These are phyloP conservation scores for Euphorbia celastroides DNA, from an alignment of 441 rosid species.

Conservation along the genomic window DNA sequence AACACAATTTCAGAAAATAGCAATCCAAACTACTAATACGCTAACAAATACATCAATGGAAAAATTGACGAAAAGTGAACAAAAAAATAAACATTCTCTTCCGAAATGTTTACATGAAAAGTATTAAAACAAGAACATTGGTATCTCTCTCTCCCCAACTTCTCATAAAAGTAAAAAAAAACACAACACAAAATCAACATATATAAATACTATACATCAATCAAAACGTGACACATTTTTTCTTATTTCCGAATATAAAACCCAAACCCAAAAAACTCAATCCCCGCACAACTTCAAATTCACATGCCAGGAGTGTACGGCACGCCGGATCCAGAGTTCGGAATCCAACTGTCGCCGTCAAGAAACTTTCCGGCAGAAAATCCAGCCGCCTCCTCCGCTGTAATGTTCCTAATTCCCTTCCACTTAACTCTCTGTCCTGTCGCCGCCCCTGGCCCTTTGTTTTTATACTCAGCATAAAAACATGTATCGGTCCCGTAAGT, in stretches of 20 bases:
- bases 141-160: background rate
- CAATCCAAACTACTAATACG: too few species aligned
- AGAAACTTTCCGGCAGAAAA: slow-evolving; percentile 41
- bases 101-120: too few species aligned
- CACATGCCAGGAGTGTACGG: slow-evolving; percentile 41
- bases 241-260: too few species aligned
- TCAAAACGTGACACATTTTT: too few species aligned
- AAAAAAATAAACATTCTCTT: too few species aligned
- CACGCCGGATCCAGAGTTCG: slow-evolving; percentile 39
- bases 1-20: too few species aligned
- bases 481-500: slow-evolving; percentile 43
- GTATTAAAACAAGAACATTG: background rate
- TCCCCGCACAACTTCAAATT: too few species aligned
- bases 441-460: slow-evolving; percentile 57
- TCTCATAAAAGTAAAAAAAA: background rate
- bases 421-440: slow-evolving; percentile 41
- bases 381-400: slow-evolving; percentile 16
- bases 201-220: too few species aligned
- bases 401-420: slow-evolving; percentile 45
- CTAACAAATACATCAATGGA: too few species aligned
- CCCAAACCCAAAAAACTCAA: too few species aligned
- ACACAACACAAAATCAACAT: background rate
- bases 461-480: slow-evolving; percentile 45
- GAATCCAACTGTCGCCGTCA: slow-evolving; percentile 45
- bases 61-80: too few species aligned